Evolutionary conservation across 2,329 filamentous ascomycete genomes (phyloP).

Genomic region (Botrytis deweyae): DNA sequence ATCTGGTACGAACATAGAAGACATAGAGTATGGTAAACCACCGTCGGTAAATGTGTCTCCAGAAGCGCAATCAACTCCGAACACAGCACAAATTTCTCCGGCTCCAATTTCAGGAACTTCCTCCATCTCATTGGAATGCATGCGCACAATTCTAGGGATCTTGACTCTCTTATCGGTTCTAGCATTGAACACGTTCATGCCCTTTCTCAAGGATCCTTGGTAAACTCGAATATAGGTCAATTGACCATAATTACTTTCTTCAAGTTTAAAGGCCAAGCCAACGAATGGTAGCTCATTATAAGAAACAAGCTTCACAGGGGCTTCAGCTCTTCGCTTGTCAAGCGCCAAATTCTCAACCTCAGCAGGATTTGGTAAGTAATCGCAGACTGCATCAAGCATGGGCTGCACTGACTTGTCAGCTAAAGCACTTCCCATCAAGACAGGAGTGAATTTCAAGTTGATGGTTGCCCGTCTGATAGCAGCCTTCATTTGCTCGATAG

Average conservation of each 20-base stretch:
- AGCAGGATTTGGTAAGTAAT: slow-evolving; percentile 89
- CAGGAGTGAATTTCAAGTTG: slow-evolving; percentile 82
- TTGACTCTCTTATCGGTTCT: slow-evolving; percentile 94
- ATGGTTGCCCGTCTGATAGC: slow-evolving; percentile 93
- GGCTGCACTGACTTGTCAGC: slow-evolving; percentile 94
- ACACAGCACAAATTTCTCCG: slow-evolving; percentile 97
- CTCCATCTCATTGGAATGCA: slow-evolving; percentile 99
- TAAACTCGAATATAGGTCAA: slow-evolving; percentile 98
- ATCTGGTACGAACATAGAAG: slow-evolving; percentile 96
- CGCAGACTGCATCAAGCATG: slow-evolving; percentile 94
- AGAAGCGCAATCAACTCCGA: slow-evolving; percentile 95
- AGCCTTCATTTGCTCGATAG: slow-evolving; percentile 79
- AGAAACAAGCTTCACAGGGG: slow-evolving; percentile 80
- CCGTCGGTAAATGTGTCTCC: slow-evolving; percentile 98
- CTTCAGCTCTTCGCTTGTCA: slow-evolving; percentile 76
- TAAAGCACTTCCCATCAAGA: slow-evolving; percentile 93
- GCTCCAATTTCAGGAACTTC: slow-evolving; percentile 90
- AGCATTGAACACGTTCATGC: slow-evolving; percentile 88
- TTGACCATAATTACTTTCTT: slow-evolving; percentile 98
- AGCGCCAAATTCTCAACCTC: slow-evolving; percentile 89
- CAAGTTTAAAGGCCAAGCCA: slow-evolving; percentile 95
- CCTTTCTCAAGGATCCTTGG: slow-evolving; percentile 87
- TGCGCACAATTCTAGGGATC: slow-evolving; percentile 94
- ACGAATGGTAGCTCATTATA: slow-evolving; percentile 95
- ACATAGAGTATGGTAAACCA: slow-evolving; percentile 88